phyloP scores from a whole-genome alignment of 352 stramenopile species.

The Globisporangium cystogenes region DNA sequence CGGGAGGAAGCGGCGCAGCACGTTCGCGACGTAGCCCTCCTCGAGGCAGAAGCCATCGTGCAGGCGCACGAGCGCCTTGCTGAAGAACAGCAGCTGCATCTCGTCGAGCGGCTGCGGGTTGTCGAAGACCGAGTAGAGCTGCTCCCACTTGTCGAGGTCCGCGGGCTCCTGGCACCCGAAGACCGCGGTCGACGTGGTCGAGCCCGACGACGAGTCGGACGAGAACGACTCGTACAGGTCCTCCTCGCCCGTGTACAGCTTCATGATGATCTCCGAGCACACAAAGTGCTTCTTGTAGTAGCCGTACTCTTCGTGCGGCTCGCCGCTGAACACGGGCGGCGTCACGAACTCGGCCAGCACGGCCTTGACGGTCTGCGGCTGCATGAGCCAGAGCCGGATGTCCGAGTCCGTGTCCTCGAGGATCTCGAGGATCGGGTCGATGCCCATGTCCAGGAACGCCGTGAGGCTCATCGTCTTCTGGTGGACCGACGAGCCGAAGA shows the following conservation, averaged over 20 bases:
- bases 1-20: slow-evolving; percentile 74
- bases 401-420: slow-evolving; percentile 83
- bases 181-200: slow-evolving; percentile 48
- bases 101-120: slow-evolving; percentile 74
- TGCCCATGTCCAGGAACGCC: slow-evolving; percentile 74
- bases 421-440: slow-evolving; percentile 83
- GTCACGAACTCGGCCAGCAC: slow-evolving; percentile 81
- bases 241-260: slow-evolving; percentile 84
- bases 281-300: slow-evolving; percentile 89
- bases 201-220: slow-evolving; percentile 74
- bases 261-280: slow-evolving; percentile 90
- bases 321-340: slow-evolving; percentile 57
- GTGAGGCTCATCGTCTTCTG: slow-evolving; percentile 68
- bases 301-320: slow-evolving; percentile 84
- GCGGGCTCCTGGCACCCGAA: slow-evolving; percentile 75
- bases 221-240: slow-evolving; percentile 88
- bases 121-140: slow-evolving; percentile 81
- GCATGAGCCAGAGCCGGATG: slow-evolving; percentile 79
- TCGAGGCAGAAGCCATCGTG: slow-evolving; percentile 85
- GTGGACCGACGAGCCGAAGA: slow-evolving; percentile 30
- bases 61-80: slow-evolving; percentile 80
- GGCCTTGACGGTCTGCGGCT: slow-evolving; percentile 68
- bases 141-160: slow-evolving; percentile 75
- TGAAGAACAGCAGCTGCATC: slow-evolving; percentile 86
- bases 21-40: slow-evolving; percentile 80